These are phyloP conservation scores for Selenicereus undatus DNA, from an alignment of 148 eudicot genomes.

Conservation along the genomic window DNA sequence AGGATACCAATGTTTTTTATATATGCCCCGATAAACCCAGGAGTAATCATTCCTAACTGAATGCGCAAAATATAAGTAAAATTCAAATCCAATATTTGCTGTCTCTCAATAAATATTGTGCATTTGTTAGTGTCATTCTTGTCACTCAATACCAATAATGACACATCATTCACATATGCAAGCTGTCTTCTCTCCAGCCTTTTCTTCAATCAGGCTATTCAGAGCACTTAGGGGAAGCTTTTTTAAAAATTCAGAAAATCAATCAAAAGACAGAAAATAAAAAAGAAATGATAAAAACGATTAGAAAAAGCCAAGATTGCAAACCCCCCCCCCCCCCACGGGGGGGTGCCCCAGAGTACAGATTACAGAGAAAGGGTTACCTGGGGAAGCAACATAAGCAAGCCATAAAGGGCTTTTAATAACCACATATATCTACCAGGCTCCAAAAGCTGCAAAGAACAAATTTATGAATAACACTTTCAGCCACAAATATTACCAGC, in stretches of 20 bases:
- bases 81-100: no score
- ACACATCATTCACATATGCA: not conserved
- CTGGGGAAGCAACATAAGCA: slow-evolving; percentile 98
- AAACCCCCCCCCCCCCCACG: not conserved
- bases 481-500: not conserved
- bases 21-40: not conserved
- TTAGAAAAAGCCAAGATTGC: not conserved
- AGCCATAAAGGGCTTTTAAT: slow-evolving; percentile 90
- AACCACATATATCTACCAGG: slow-evolving; percentile 87
- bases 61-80: not conserved
- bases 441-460: slow-evolving; percentile 82
- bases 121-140: no score
- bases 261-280: not conserved
- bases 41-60: not conserved
- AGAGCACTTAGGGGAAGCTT: not conserved
- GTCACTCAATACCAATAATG: no score
- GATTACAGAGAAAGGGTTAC: slow-evolving; percentile 29
- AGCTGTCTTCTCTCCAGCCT: not conserved
- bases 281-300: not conserved
- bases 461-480: slow-evolving; percentile 1
- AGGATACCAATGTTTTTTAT: not conserved
- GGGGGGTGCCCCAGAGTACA: not conserved
- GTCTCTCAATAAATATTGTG: not conserved
- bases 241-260: not conserved
- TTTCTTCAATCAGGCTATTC: not conserved